Percentiles rank a stretch among this genome's conserved stretches.
phyloP scores from a whole-genome alignment of 1,139 yeast genomes.

The Sugiyamaella xylanicola region DNA sequence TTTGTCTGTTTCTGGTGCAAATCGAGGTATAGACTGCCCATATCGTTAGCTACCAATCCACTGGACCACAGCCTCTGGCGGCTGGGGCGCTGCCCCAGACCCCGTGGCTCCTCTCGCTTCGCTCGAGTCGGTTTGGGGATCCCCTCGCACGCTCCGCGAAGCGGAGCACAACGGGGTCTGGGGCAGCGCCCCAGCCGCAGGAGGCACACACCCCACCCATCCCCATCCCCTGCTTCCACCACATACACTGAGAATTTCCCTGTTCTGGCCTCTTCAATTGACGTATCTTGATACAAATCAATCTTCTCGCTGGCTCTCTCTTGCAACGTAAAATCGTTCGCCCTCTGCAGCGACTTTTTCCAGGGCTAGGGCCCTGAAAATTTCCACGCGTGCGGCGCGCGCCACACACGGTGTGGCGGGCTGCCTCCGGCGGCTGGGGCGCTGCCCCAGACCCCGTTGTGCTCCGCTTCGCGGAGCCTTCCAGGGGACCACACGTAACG shows the following conservation, averaged over 20 bases:
- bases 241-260: not conserved
- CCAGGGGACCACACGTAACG: not conserved
- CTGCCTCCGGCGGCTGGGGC: not conserved
- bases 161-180: too few species aligned
- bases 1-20: too few species aligned
- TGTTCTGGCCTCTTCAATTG: slow-evolving; percentile 1
- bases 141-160: too few species aligned
- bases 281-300: not conserved
- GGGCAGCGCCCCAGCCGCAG: not conserved
- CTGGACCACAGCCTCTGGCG: too few species aligned
- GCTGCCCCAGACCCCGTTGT: not conserved
- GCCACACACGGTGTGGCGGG: not conserved
- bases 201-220: not conserved
- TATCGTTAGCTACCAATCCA: too few species aligned
- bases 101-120: too few species aligned
- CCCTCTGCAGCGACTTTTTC: not conserved
- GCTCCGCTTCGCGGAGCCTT: not conserved
- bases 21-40: too few species aligned
- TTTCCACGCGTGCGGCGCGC: slow-evolving; percentile 8
- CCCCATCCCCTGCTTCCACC: not conserved
- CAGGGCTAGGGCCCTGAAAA: slow-evolving; percentile 16
- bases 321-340: slow-evolving; percentile 11
- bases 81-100: too few species aligned
- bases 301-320: not conserved
- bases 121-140: too few species aligned